phyloP scores from a whole-genome alignment of 768 basidiomycete species.

The Podaxis sp. region DNA sequence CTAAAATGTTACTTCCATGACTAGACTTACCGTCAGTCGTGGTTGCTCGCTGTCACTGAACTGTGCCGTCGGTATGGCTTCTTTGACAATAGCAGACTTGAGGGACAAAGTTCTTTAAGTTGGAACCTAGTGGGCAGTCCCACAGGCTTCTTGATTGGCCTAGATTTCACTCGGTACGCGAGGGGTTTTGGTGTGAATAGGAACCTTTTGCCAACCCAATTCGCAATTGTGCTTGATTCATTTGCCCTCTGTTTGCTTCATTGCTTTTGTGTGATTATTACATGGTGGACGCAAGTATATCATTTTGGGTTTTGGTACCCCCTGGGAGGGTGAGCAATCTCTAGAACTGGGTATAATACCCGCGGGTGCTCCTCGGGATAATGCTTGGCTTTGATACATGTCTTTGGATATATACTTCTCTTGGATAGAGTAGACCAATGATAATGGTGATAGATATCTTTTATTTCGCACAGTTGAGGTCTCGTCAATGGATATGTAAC shows the following conservation, averaged over 20 bases:
- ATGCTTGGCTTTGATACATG: too few species aligned
- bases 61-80: neutral
- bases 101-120: neutral
- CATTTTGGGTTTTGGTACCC: too few species aligned
- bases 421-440: too few species aligned
- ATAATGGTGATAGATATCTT: too few species aligned
- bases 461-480: too few species aligned
- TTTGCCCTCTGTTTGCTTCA: neutral
- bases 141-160: neutral
- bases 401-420: too few species aligned
- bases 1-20: neutral
- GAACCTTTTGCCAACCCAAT: neutral
- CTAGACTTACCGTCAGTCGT: neutral
- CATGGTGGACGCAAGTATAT: too few species aligned
- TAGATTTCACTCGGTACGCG: conserved; percentile 5
- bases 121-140: neutral
- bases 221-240: neutral
- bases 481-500: neutral
- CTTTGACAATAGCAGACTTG: neutral
- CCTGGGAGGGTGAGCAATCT: too few species aligned
- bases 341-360: too few species aligned
- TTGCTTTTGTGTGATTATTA: neutral
- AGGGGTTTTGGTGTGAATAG: conserved; percentile 2
- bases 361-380: too few species aligned
- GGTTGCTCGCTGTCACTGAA: neutral